phyloP scores from a whole-genome alignment of 805 yeast species.

The Ogataea ramenticola region DNA sequence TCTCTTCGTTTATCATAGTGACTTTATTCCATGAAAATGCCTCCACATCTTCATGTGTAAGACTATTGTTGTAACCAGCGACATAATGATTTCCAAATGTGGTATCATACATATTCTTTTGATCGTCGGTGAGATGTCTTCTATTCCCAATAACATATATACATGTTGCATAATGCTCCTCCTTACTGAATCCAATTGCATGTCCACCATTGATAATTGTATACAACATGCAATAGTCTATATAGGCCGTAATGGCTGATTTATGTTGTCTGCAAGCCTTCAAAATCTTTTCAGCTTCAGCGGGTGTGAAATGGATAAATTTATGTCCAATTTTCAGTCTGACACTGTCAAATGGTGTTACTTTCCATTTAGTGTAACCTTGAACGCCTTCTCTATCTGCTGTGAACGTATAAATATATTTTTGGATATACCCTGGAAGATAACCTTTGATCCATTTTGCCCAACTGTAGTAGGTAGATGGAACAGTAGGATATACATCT shows the following conservation, averaged over 20 bases:
- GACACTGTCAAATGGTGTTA: background rate
- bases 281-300: background rate
- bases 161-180: background rate
- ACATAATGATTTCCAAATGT: background rate
- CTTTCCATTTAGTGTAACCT: background rate
- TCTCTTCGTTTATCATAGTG: background rate
- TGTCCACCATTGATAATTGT: background rate
- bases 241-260: background rate
- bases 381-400: background rate
- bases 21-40: slow-evolving; percentile 2
- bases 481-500: background rate
- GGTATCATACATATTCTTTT: background rate
- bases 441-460: background rate
- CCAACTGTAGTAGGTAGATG: background rate
- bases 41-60: background rate
- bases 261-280: background rate
- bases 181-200: background rate
- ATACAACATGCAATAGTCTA: background rate
- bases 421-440: background rate
- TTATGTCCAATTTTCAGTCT: background rate
- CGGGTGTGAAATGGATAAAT: background rate
- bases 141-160: background rate
- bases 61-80: background rate
- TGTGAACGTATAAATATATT: background rate
- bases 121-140: background rate